These are phyloP conservation scores for Globisporangium alternatum DNA, from an alignment of 352 stramenopile genomes.

Conservation along the genomic window DNA sequence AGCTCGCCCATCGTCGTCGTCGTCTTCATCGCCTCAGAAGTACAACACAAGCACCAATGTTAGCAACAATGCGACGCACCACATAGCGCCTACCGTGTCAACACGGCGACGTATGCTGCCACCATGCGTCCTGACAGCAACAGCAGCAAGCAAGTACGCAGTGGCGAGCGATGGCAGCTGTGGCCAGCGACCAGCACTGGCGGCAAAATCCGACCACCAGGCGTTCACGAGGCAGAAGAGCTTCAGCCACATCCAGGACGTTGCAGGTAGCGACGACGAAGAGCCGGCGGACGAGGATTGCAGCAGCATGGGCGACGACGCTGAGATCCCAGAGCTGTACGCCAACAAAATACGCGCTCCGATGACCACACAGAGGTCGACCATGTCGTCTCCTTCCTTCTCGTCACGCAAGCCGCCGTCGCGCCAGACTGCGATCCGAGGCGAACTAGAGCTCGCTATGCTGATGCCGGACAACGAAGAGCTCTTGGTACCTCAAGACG, in stretches of 20 bases:
- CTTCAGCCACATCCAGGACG: slow-evolving; percentile 14
- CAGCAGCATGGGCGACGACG: slow-evolving; percentile 1
- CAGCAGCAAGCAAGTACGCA: slow-evolving; percentile 4
- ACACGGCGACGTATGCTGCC: slow-evolving; percentile 13
- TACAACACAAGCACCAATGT: neutral
- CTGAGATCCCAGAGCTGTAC: neutral
- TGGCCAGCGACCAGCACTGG: neutral
- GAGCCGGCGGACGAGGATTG: neutral
- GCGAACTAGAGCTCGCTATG: slow-evolving; percentile 19
- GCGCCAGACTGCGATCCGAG: slow-evolving; percentile 35
- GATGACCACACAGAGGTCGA: neutral
- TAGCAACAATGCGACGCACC: neutral
- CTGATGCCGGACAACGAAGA: neutral
- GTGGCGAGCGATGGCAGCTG: neutral
- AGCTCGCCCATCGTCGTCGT: slow-evolving; percentile 4
- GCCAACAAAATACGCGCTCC: neutral
- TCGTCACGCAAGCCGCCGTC: slow-evolving; percentile 13
- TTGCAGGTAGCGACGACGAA: neutral
- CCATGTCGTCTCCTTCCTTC: neutral
- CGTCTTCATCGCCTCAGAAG: slow-evolving; percentile 11
- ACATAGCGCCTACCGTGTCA: neutral
- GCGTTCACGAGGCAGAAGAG: slow-evolving; percentile 10
- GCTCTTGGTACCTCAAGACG: neutral
- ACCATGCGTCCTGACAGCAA: slow-evolving; percentile 4
- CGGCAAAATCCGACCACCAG: neutral